Percentiles rank a stretch among this genome's conserved stretches.
These are phyloP conservation scores for Paecilomyces variotii DNA, from an alignment of 2,329 filamentous ascomycete species.

Conservation along the genomic window DNA sequence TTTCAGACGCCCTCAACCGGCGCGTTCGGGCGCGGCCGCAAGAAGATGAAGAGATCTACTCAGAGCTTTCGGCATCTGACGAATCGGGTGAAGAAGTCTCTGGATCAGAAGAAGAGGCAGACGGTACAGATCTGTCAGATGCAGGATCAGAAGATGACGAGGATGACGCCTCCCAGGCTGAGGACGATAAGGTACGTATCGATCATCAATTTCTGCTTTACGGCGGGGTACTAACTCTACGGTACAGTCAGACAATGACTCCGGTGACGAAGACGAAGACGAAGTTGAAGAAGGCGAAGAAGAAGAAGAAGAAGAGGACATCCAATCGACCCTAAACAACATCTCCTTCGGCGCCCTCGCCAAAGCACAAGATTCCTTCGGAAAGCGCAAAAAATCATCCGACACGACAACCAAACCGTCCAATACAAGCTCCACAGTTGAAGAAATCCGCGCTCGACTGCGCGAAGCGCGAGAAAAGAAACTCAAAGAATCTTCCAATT, in stretches of 20 bases:
- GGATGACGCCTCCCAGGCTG: conserved; percentile 29
- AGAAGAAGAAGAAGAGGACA: conserved; percentile 28
- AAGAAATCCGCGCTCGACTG: conserved; percentile 32
- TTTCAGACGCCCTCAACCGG: conserved; percentile 31
- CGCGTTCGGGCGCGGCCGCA: conserved; percentile 33
- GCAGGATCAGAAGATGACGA: conserved; percentile 15
- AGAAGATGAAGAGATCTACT: conserved; percentile 35
- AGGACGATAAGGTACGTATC: conserved; percentile 8
- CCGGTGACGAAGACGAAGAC: conserved; percentile 13
- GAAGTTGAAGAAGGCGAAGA: conserved; percentile 28
- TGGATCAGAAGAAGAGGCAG: conserved; percentile 8
- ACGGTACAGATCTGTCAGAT: conserved; percentile 6
- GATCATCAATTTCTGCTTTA: not conserved
- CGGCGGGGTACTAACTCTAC: not conserved
- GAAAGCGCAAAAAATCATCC: conserved; percentile 24
- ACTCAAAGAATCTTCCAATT: conserved; percentile 19
- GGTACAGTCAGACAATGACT: not conserved
- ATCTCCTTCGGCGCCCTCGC: conserved; percentile 88
- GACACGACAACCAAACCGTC: conserved; percentile 12
- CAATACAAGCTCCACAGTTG: conserved; percentile 20
- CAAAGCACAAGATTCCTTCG: conserved; percentile 69
- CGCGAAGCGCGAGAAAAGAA: conserved; percentile 38
- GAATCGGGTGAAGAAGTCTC: conserved; percentile 1
- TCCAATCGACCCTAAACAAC: conserved; percentile 40
- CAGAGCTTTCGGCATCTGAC: conserved; percentile 17